A percentile compares a stretch with the other conserved stretches of the same genome.
Evolutionary conservation across 352 stramenopile species (phyloP).

Genomic region (Phytophthora ramorum): DNA sequence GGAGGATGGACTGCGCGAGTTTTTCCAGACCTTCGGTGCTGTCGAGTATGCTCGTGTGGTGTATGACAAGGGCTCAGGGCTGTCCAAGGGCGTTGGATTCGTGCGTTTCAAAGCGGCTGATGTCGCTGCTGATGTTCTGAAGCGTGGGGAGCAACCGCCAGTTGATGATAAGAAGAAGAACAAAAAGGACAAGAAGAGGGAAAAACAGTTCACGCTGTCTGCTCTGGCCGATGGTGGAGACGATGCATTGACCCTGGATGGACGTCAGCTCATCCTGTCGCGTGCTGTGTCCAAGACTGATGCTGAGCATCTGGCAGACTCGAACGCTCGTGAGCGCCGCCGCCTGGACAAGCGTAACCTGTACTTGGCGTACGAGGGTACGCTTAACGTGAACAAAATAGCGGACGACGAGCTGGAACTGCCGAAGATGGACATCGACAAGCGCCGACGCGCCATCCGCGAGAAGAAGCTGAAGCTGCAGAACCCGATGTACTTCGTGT

Average conservation of each 20-base stretch:
- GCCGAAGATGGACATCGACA: slow-evolving; percentile 94
- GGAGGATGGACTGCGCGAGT: slow-evolving; percentile 72
- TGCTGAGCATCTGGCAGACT: slow-evolving; percentile 63
- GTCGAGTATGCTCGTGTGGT: slow-evolving; percentile 87
- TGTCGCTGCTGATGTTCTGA: slow-evolving; percentile 62
- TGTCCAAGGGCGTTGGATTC: slow-evolving; percentile 88
- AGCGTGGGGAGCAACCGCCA: slow-evolving; percentile 52
- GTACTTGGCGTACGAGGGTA: slow-evolving; percentile 96
- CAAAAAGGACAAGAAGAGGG: slow-evolving; percentile 65
- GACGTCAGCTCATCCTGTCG: slow-evolving; percentile 78
- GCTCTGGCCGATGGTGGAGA: slow-evolving; percentile 66
- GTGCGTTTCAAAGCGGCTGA: slow-evolving; percentile 75
- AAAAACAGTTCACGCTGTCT: slow-evolving; percentile 70
- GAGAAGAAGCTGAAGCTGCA: slow-evolving; percentile 98
- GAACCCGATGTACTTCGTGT: slow-evolving; percentile 98
- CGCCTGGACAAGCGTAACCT: slow-evolving; percentile 96
- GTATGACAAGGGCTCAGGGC: slow-evolving; percentile 76
- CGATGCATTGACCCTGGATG: slow-evolving; percentile 77
- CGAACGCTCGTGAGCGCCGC: slow-evolving; percentile 62
- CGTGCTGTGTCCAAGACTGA: slow-evolving; percentile 77
- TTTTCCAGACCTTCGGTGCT: slow-evolving; percentile 75
- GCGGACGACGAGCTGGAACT: slow-evolving; percentile 88
- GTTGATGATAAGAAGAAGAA: slow-evolving; percentile 53
- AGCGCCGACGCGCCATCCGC: slow-evolving; percentile 90
- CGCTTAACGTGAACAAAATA: slow-evolving; percentile 92